Base-by-base conservation (phyloP, 129 eudicot genomes). In the Smallanthus sonchifolius region DNA sequence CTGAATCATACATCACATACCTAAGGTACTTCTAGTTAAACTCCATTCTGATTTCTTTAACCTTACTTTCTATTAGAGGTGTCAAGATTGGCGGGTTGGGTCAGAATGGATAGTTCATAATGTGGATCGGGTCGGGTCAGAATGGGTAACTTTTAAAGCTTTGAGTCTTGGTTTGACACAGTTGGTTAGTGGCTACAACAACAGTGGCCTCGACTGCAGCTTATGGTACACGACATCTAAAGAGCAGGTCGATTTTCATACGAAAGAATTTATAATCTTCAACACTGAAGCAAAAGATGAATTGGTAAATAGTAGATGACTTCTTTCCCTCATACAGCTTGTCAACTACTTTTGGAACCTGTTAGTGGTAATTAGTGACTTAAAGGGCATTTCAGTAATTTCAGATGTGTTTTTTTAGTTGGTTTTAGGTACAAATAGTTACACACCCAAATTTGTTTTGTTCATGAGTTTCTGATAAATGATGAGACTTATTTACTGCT, bases 151-250 rank as follows among this genome's bases (percentile, higher is more conserved):
- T 45, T 0, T 49, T 71, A 24, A 78, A 62, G 3, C 48, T 62
- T 71, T 38, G 3, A 0, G 6, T 65, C 42, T 54, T 72, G 74
- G 52, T 55, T 2, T 5, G n/a, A 19, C 75, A 78, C 86, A 95
- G 99, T 52, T 95, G 97, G 96, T 72, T 91, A 42, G 99, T 95
- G 77, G 99, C 92, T 67, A 77, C 87, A 15, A 95, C 99, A 20
- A 95, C 99, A 15, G 67, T 85, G 43, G 89, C 75, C 43, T 95
- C 97, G 30, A 95, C 97, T 65, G 97, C 84, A 4, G 99, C 96
- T 64, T 95, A 95, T 77, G 97, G 90, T 63, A 80, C 45, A 19
- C 96, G 82, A 70, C 83, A 95, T 76, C 67, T 85, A 60, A 82
- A 85, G 79, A 86, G 68, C 54, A 67, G 70, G 70, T 67, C 87